phyloP scores from a whole-genome alignment of 2,329 filamentous ascomycete genomes.

The Huntiella moniliformis region DNA sequence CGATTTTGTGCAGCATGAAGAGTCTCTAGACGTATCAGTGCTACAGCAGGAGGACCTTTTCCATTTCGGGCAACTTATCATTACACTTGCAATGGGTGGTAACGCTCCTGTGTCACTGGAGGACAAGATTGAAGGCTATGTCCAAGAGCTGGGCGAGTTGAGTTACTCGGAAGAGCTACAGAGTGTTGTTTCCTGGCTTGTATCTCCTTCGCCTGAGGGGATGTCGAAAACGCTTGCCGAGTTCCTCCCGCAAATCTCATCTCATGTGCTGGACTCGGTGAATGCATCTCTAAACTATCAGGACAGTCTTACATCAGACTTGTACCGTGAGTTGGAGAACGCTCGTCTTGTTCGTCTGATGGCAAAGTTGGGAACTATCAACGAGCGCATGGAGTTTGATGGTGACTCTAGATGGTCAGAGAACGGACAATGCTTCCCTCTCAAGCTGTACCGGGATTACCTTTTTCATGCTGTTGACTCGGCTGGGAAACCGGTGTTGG shows the following conservation, averaged over 20 bases:
- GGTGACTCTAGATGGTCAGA: constrained; percentile 70
- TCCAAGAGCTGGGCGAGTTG: constrained; percentile 57
- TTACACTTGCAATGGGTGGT: constrained; percentile 36
- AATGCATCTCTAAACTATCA: constrained; percentile 63
- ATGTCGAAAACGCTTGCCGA: constrained; percentile 55
- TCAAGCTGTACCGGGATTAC: constrained; percentile 92
- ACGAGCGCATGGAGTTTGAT: constrained; percentile 74
- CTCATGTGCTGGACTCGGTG: constrained; percentile 55
- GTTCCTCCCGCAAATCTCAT: constrained; percentile 60
- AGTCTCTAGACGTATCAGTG: constrained; percentile 39
- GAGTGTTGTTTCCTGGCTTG: constrained; percentile 64
- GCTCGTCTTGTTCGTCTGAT: constrained; percentile 64
- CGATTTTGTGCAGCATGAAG: constrained; percentile 73
- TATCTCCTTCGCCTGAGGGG: constrained; percentile 40
- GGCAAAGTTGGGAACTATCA: constrained; percentile 68
- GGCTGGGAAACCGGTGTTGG: constrained; percentile 63
- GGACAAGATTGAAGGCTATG: constrained; percentile 22
- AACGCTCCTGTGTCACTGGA: not conserved
- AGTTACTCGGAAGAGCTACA: constrained; percentile 63
- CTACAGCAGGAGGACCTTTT: constrained; percentile 76
- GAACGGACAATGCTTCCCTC: constrained; percentile 74
- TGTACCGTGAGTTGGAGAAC: constrained; percentile 75
- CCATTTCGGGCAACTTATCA: constrained; percentile 64
- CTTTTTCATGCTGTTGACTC: constrained; percentile 91
- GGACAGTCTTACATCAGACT: constrained; percentile 53